Base-by-base conservation (phyloP, 345 rosid species). In the Anacardium occidentale region DNA sequence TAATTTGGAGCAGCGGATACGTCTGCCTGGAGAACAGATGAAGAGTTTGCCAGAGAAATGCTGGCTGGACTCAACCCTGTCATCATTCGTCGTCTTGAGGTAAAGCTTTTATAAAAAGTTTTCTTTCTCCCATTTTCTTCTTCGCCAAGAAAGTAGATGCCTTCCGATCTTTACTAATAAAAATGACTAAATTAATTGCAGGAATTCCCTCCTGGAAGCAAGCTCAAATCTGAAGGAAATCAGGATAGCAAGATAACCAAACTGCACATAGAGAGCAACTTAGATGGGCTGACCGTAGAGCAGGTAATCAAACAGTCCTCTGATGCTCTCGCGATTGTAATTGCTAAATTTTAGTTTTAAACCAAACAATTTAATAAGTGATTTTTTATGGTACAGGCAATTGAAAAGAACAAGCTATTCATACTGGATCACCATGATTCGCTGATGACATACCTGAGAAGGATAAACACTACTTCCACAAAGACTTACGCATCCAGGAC, bases 11-110 rank as follows among this genome's bases (percentile, higher is more conserved):
- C 83, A 90, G 98, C 80, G 78, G 82, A 86, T 77, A 80, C 54
- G 72, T 73, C 89, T 53, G 95, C 91, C 0, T 91, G 98, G 95
- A 83, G 86, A 55, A 85, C 90, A 0, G 95, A 93, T 76, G 93
- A 81, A 50, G 98, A 93, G 29, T 93, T 93, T 18, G 88, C 84
- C 0, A 85, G 98, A 80, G 91, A 93, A 83, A 91, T 93, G 98
- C 80, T 91, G 21, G 93, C 97, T 58, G 98, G 95, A 0, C 70
- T 85, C 7, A 86, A 92, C 74, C 92, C 92, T 37, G 81, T 87
- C 56, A 68, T 78, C 22, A 89, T 92, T 69, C 76, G 88, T 65
- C 83, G 80, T 64, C 92, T 90, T 69, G 50, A 86, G 78, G 97
- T 87, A 70, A 74, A 59, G 29, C 22, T 68, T 22, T 51, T 51